Evolutionary conservation across 2,329 filamentous ascomycete genomes (phyloP).

Genomic region (Colletotrichum melonis): DNA sequence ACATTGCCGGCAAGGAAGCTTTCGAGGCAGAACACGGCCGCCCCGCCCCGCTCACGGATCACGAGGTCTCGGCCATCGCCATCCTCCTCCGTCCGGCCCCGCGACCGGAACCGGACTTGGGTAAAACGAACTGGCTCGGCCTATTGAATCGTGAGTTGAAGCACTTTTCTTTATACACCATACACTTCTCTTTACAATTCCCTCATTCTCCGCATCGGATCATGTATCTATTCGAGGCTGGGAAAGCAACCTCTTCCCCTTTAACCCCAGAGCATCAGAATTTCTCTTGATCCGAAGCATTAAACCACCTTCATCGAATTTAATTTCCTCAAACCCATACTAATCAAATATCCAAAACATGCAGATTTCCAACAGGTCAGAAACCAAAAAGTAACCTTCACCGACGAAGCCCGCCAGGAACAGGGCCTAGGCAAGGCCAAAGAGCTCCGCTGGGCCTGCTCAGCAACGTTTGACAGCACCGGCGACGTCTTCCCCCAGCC

Average conservation of each 20-base stretch:
- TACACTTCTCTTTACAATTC: not conserved
- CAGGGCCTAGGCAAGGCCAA: constrained; percentile 23
- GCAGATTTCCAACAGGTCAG: constrained; percentile 30
- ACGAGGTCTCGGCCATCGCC: constrained; percentile 53
- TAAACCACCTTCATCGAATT: too few relatives aligned
- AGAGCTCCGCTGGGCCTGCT: constrained; percentile 31
- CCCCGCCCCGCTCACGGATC: constrained; percentile 50
- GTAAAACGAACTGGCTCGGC: constrained; percentile 52
- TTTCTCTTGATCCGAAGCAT: too few relatives aligned
- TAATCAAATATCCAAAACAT: too few relatives aligned
- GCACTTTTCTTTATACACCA: too few relatives aligned
- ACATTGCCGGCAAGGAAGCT: constrained; percentile 53
- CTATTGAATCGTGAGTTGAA: constrained; percentile 48
- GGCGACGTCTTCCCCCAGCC: constrained; percentile 24
- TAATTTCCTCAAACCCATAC: too few relatives aligned
- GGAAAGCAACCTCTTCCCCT: not conserved
- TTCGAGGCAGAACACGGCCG: constrained; percentile 43
- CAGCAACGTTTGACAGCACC: constrained; percentile 16
- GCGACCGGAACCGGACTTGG: constrained; percentile 40
- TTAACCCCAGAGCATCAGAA: too few relatives aligned
- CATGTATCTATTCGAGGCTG: too few relatives aligned
- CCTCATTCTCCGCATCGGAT: too few relatives aligned
- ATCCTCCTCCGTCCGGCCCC: constrained; percentile 47
- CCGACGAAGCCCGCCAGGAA: constrained; percentile 26
- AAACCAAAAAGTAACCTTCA: constrained; percentile 13